Base-by-base conservation (phyloP, 768 basidiomycete species). In the Calocybe cyanea region DNA sequence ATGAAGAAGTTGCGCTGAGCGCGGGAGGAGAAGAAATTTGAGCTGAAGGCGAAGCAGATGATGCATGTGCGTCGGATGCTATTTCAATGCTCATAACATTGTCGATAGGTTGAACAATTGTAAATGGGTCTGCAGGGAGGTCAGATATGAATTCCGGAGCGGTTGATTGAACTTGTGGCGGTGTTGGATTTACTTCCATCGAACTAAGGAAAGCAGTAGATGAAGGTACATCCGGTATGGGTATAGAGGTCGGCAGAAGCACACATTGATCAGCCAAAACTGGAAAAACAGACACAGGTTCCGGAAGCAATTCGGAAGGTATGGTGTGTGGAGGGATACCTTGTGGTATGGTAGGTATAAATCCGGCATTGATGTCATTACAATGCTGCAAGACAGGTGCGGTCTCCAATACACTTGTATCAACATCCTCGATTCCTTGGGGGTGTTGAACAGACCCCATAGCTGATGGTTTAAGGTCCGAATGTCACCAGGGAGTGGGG, bases 101-200 rank as follows among this genome's bases (percentile, higher is more conserved):
- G 32, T 71, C 69, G 50, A 66, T 11, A 46, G 54, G 40, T 56
- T 64, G 50, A 36, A 57, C 52, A 49, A 68, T 54, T 3, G 60
- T 24, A 52, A 67, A 73, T 2, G 66, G 52, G 41, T 71, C 65
- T 25, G 61, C 36, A 7, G 57, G 55, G 33, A 76, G 68, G 58
- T 77, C 73, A 15, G 74, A 51, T 38, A 76, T 55, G 51, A 73
- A 73, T 36, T 59, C 56, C 18, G 69, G 60, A 14, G 70, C 62
- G 4, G 68, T 53, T 14, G 68, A 56, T 36, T 53, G 58, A 20
- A 61, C 40, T 19, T 54, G 48, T 23, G 60, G 59, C 11, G 25
- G 11, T 37, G 57, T 39, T 43, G 61, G 41, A 8, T 59, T 55
- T 31, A 63, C 49, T 28, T 71, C 69, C 62, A 73, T 64, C 24